Evolutionary conservation across 192 early-diverging fungal species (phyloP).

Genomic region (Podila epicladia): DNA sequence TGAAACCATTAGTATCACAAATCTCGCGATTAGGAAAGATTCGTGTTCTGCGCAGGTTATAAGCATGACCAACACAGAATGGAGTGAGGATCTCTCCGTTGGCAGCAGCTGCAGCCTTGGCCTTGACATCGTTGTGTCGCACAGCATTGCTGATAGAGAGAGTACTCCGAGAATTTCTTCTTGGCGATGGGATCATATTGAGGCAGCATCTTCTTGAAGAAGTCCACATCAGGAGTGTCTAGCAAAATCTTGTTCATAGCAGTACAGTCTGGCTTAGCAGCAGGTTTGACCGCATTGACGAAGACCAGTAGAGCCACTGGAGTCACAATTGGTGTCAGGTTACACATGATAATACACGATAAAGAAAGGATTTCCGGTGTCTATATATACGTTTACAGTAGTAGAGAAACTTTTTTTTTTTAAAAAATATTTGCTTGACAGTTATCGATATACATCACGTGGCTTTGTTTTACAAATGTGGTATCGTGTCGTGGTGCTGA

Average conservation of each 20-base stretch:
- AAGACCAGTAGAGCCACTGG: background rate
- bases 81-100: background rate
- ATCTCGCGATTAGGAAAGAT: background rate
- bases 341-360: background rate
- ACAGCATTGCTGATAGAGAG: background rate
- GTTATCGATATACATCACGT: too few relatives aligned
- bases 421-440: too few relatives aligned
- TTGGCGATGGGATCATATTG: background rate
- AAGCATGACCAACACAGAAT: background rate
- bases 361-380: background rate
- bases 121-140: background rate
- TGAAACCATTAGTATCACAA: background rate
- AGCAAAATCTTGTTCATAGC: background rate
- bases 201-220: background rate
- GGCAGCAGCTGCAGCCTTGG: background rate
- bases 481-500: too few relatives aligned
- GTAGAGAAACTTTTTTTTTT: background rate
- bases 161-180: background rate
- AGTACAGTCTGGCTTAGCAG: background rate
- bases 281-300: background rate
- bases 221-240: background rate
- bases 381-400: background rate
- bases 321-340: background rate
- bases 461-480: too few relatives aligned
- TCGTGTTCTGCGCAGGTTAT: background rate